These are phyloP conservation scores for Knoxia roxburghii DNA, from an alignment of 257 asterid species.

Conservation along the genomic window DNA sequence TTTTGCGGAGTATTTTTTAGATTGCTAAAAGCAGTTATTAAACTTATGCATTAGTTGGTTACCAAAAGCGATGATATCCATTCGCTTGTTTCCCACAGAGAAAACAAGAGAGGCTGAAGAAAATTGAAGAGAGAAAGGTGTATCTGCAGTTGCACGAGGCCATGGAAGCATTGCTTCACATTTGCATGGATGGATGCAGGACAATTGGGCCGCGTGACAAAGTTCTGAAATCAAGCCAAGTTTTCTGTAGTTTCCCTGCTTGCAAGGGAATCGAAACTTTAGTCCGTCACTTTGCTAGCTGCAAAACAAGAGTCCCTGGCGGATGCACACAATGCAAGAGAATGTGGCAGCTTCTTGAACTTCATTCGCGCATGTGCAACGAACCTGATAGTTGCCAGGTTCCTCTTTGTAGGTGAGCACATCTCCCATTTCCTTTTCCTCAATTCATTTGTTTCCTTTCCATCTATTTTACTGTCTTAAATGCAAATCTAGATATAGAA, in stretches of 20 bases:
- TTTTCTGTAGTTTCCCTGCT: slow-evolving; percentile 53
- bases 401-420: slow-evolving; percentile 81
- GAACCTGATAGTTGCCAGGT: slow-evolving; percentile 79
- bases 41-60: neutral
- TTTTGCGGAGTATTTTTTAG: too few species aligned
- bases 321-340: slow-evolving; percentile 87
- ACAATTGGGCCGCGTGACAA: slow-evolving; percentile 84
- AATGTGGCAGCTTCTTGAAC: slow-evolving; percentile 93
- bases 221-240: slow-evolving; percentile 52
- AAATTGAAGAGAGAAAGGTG: slow-evolving; percentile 63
- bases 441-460: neutral
- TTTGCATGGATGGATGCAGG: slow-evolving; percentile 82
- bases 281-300: slow-evolving; percentile 68
- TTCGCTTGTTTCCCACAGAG: slow-evolving; percentile 37
- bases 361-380: slow-evolving; percentile 75
- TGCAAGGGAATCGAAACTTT: slow-evolving; percentile 83
- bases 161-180: slow-evolving; percentile 88
- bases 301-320: slow-evolving; percentile 73
- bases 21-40: neutral
- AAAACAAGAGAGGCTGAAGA: slow-evolving; percentile 63
- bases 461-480: neutral
- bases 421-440: neutral
- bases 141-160: slow-evolving; percentile 83
- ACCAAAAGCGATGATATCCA: slow-evolving; percentile 9
- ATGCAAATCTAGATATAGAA: neutral